These are phyloP conservation scores for Phytophthora kernoviae DNA, from an alignment of 352 stramenopile genomes.

Conservation along the genomic window DNA sequence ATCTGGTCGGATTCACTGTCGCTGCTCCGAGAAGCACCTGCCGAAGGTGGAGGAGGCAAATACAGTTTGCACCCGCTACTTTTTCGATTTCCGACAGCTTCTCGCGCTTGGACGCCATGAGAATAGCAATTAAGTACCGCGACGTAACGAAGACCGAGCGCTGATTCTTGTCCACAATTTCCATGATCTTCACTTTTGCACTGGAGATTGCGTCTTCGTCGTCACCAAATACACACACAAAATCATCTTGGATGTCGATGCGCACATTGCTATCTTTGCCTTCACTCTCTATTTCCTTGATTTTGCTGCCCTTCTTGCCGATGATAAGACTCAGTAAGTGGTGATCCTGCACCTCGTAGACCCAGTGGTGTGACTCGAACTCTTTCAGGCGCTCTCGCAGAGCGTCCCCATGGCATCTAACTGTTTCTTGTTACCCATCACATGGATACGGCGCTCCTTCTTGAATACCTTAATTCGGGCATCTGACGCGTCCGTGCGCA, in stretches of 20 bases:
- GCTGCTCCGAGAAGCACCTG: constrained; percentile 22
- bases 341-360: constrained; percentile 60
- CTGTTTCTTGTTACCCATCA: constrained; percentile 74
- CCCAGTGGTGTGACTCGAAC: constrained; percentile 67
- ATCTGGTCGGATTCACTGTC: constrained; percentile 47
- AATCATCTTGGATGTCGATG: constrained; percentile 70
- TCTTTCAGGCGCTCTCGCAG: constrained; percentile 55
- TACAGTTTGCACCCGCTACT: constrained; percentile 63
- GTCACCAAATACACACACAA: constrained; percentile 73
- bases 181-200: constrained; percentile 56
- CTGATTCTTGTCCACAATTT: constrained; percentile 80
- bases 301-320: constrained; percentile 79
- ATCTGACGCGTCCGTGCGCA: constrained; percentile 63
- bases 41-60: constrained; percentile 40
- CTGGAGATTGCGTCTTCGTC: constrained; percentile 47
- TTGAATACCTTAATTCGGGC: constrained; percentile 76
- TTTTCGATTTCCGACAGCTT: constrained; percentile 76
- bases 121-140: constrained; percentile 58
- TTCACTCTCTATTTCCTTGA: constrained; percentile 74
- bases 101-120: constrained; percentile 76
- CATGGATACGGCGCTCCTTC: constrained; percentile 60
- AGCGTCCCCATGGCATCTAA: constrained; percentile 60
- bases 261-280: constrained; percentile 51
- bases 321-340: constrained; percentile 80
- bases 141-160: constrained; percentile 70